A percentile compares a stretch with the other conserved stretches of the same genome.
These are phyloP conservation scores for Suhomyces xylopsoci DNA, from an alignment of 805 yeast species.

Conservation along the genomic window DNA sequence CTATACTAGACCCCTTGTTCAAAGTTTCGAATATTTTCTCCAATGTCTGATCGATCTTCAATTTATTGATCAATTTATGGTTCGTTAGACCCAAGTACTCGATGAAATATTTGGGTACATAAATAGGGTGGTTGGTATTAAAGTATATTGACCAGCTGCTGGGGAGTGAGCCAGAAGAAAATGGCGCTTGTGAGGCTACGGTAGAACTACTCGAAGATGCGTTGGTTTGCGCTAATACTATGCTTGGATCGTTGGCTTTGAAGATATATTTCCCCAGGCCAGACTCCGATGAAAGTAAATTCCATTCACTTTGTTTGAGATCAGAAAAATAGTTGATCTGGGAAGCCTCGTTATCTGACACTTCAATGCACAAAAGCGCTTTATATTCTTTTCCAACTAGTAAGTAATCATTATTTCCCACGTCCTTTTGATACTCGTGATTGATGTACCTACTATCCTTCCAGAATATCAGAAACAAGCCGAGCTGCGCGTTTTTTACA, in stretches of 20 bases:
- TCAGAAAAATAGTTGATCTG: conserved; percentile 21
- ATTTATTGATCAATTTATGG: neutral
- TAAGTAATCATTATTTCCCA: neutral
- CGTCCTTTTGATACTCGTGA: conserved; percentile 15
- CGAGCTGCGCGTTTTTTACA: conserved; percentile 19
- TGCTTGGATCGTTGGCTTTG: conserved; percentile 8
- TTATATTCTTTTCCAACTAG: conserved; percentile 17
- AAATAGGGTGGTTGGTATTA: conserved; percentile 23
- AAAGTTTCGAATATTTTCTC: conserved; percentile 3
- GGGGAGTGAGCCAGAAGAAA: conserved; percentile 1
- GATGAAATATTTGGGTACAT: conserved; percentile 25
- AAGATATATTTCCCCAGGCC: conserved; percentile 16
- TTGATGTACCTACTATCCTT: conserved; percentile 27
- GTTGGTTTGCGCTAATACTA: neutral
- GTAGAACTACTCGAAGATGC: neutral
- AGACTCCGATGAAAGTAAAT: neutral
- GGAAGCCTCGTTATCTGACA: conserved; percentile 1
- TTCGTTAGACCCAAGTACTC: conserved; percentile 28
- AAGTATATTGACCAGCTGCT: conserved; percentile 25
- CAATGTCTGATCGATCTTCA: neutral
- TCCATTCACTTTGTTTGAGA: conserved; percentile 21
- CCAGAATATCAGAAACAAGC: conserved; percentile 38
- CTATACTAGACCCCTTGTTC: conserved; percentile 6
- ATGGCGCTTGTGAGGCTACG: neutral
- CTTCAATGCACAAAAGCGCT: conserved; percentile 21